Evolutionary conservation across 1,139 yeast species (phyloP), one percentile per base, ranked within the genome.

Genomic region (Hansenula anomala): DNA sequence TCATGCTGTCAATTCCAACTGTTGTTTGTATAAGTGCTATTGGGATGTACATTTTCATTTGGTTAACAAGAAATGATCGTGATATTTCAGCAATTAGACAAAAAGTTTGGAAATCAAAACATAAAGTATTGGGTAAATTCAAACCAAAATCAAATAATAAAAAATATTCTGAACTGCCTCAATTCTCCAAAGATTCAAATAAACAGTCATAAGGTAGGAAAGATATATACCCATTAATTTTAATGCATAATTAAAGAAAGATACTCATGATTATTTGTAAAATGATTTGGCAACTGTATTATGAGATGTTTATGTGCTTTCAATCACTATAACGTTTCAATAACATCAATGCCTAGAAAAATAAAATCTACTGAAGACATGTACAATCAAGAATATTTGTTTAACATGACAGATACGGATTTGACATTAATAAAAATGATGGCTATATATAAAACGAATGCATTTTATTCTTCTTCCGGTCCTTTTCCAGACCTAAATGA

Each of bases 1-100:
- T 80, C 48, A 74, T 78, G 34, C 67, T 85, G 52, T 67, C 84
- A 9, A 72, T 85, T 57, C 96, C 96, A n/a, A 73, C 86, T 1
- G 68, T 74, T 41, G 87, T 84, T 24, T 60, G 78, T n/a, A 48
- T 84, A 23, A 73, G 80, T 18, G 79, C 73, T 3, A 63, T 80
- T 33, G 66, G 70, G 32, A 79, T 83, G 83, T 83, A 81, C 56
- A 51, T 78, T 42, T 82, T 84, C 57, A 70, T 81, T 12, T 66
- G 63, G 49, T 43, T 73, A 40, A 84, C 80, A 54, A 69, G 66
- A 46, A 64, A 71, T 41, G 81, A 76, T 48, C 65, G 77, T 51
- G 79, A 74, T 47, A 60, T 74, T 34, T 59, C 73, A 4, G 61
- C 55, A 28, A 54, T 73, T 27, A 67, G 64, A 37, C 58, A 56